Evolutionary conservation across 345 rosid species (phyloP).

Genomic region (Aurinia saxatilis): DNA sequence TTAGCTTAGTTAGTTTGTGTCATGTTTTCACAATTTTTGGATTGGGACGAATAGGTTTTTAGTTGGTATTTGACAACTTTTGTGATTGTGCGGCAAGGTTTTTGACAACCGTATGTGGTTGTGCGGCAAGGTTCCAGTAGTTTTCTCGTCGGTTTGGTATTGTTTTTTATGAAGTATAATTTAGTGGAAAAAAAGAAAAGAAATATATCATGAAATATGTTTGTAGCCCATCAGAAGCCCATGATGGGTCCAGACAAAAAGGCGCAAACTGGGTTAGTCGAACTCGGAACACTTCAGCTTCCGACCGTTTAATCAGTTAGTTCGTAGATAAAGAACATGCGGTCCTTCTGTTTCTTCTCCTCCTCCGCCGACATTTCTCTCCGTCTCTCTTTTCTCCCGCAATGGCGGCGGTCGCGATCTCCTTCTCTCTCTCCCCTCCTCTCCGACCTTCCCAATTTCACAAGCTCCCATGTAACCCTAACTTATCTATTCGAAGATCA

Average conservation of each 20-base stretch:
- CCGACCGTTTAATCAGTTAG: conserved; percentile 28
- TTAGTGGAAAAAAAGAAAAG: no score
- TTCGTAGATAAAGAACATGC: conserved; percentile 17
- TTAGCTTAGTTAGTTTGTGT: no score
- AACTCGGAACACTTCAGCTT: neutral
- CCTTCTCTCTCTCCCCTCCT: conserved; percentile 22
- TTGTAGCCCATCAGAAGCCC: conserved; percentile 15
- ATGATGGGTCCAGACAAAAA: neutral
- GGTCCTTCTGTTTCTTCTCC: conserved; percentile 24
- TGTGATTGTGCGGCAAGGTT: no score
- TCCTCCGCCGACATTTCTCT: conserved; percentile 14
- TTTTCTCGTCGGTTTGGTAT: no score
- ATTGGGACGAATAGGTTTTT: no score
- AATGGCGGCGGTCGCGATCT: conserved; percentile 37
- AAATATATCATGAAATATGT: no score
- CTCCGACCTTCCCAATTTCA: neutral
- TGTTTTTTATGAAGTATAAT: no score
- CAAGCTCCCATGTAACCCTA: conserved; percentile 1
- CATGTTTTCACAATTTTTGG: no score
- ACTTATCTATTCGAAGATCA: conserved; percentile 22
- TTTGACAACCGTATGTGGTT: no score
- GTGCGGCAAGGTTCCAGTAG: no score
- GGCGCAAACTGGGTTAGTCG: no score
- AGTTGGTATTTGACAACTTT: no score
- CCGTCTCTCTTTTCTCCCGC: conserved; percentile 8